Percentiles rank a stretch among this genome's conserved stretches.
Conservation (phyloP, 495 filamentous ascomycete species). For the Penicillium verhagenii region DNA sequence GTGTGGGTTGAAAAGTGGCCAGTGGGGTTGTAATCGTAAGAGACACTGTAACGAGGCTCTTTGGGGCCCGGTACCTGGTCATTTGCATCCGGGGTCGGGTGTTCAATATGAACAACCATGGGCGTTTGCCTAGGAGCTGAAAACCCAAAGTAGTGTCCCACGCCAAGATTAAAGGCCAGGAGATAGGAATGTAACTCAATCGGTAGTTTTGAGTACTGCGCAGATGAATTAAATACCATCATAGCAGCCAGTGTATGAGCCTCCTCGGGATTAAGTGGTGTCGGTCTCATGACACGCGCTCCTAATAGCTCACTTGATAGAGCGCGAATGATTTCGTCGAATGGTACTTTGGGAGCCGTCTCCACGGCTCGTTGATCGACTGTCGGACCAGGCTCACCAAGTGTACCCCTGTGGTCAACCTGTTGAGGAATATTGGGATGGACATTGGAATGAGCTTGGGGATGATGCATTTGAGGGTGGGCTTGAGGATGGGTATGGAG, state of each 20-base stretch:
- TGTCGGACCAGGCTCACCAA: neutral
- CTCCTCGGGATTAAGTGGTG: slow-evolving; percentile 31
- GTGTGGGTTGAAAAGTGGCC: slow-evolving; percentile 31
- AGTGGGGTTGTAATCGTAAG: slow-evolving; percentile 32
- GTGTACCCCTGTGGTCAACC: slow-evolving; percentile 1
- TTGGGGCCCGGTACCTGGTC: neutral
- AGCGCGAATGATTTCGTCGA: slow-evolving; percentile 38
- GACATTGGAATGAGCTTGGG: neutral
- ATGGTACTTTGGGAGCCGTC: slow-evolving; percentile 18
- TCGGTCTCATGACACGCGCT: slow-evolving; percentile 25
- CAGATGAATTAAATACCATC: slow-evolving; percentile 31
- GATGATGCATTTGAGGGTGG: neutral
- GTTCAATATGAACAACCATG: slow-evolving; percentile 26
- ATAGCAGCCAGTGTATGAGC: slow-evolving; percentile 31
- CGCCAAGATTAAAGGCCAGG: slow-evolving; percentile 38
- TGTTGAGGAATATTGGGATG: neutral
- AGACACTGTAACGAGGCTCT: slow-evolving; percentile 24
- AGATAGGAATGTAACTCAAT: slow-evolving; percentile 19
- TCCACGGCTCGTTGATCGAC: slow-evolving; percentile 1
- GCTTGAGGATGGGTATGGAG: neutral
- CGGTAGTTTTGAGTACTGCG: slow-evolving; percentile 31
- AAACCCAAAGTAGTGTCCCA: slow-evolving; percentile 39
- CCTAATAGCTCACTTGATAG: slow-evolving; percentile 36
- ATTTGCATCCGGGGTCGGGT: neutral
- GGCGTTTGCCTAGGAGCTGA: slow-evolving; percentile 20